Evolutionary conservation across 2,329 filamentous ascomycete genomes (phyloP), one percentile per base, ranked within the genome.

Genomic region (Cladobotryum mycophilum): DNA sequence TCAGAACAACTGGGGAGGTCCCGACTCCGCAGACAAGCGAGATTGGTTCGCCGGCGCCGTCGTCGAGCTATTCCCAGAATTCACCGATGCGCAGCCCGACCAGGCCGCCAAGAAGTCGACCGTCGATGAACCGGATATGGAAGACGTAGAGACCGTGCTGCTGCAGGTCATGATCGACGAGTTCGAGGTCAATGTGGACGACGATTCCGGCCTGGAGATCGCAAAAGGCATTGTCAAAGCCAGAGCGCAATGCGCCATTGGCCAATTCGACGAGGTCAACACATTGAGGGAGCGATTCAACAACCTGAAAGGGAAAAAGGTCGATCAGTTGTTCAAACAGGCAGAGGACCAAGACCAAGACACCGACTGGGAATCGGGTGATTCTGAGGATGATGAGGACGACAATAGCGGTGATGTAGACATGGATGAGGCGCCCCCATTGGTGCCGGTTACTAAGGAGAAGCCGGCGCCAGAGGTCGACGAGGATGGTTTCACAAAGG

Each of bases 41-140:
- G 92, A 96, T 76, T 97, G 91, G 92, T 88, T 99, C 62, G 92
- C 88, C 47, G 91, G 90, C 56, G 88, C 87, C 41, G 78, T 97
- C 48, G 86, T 85, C 53, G 89, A 96, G 22, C 81, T 96, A 55
- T 86, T 96, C 60, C 74, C 76, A 18, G 79, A 90, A 57, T 81
- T 96, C 58, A 70, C 71, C 51, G 68, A 72, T 48, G 57, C 64
- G 9, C 59, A 62, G 42, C 56, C 58, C 38, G 57, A 55, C 43
- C 62, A 56, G 44, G 59, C 56, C 46, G 59, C 54, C 54, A 63
- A 54, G 57, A 49, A 53, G 60, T 44, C 48, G 47, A 50, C 37
- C 47, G 54, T 58, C 18, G 71, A 75, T 17, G 78, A 82, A 58
- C 76, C 88, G 11, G 87, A 96, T 59, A 73, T 79, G 15, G 82